These are phyloP conservation scores for Clonostachys solani DNA, from an alignment of 2,329 filamentous ascomycete genomes.

Conservation along the genomic window DNA sequence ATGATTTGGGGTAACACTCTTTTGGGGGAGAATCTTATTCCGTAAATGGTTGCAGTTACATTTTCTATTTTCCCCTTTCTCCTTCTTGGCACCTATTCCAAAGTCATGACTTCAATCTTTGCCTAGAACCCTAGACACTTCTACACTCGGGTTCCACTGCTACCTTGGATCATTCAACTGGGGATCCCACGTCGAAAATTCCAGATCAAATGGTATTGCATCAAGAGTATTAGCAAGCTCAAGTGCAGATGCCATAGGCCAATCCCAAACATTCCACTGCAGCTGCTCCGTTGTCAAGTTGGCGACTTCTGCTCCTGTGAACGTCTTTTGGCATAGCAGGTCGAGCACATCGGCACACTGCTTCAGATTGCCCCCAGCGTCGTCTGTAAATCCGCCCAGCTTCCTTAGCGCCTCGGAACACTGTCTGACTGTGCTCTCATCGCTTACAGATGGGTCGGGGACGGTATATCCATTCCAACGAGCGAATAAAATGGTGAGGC, in stretches of 20 bases:
- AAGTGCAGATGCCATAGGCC: conserved; percentile 16
- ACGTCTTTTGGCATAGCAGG: conserved; percentile 10
- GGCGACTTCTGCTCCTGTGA: conserved; percentile 4
- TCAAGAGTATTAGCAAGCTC: conserved; percentile 15
- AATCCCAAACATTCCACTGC: conserved; percentile 18
- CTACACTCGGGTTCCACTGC: no score
- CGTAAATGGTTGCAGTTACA: no score
- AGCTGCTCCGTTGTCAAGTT: conserved; percentile 8
- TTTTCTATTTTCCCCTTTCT: no score
- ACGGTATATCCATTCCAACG: conserved; percentile 12
- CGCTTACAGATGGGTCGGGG: conserved; percentile 1
- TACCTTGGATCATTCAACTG: no score
- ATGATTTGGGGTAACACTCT: no score
- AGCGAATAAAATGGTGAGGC: conserved; percentile 13
- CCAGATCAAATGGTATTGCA: conserved; percentile 10
- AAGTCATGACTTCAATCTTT: no score
- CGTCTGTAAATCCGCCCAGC: conserved; percentile 6
- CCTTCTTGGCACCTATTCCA: no score
- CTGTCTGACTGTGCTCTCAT: conserved; percentile 6
- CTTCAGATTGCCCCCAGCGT: conserved; percentile 4
- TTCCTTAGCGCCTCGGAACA: conserved; percentile 7
- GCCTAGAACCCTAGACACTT: no score
- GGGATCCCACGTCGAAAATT: background rate
- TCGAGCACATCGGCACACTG: conserved; percentile 14
- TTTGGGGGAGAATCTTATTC: no score